Evolutionary conservation across 2,329 filamentous ascomycete species (phyloP).

Genomic region (Colletotrichum sojae): DNA sequence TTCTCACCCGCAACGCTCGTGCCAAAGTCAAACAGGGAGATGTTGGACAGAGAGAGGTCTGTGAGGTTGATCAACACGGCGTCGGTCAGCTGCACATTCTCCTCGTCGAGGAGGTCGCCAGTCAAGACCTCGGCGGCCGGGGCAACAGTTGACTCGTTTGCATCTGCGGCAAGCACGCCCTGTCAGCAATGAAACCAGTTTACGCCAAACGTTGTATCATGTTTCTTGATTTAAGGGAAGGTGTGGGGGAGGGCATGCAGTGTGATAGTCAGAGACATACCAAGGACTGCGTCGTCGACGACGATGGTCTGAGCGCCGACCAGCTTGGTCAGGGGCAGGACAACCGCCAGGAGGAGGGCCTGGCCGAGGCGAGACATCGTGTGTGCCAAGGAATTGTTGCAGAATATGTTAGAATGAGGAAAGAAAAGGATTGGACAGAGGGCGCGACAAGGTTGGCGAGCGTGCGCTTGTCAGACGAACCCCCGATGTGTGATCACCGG

Average conservation of each 20-base stretch:
- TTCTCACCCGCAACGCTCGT: slow-evolving; percentile 16
- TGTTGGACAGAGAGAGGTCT: slow-evolving; percentile 46
- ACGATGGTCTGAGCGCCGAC: slow-evolving; percentile 25
- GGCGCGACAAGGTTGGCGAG: neutral
- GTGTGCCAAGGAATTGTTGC: slow-evolving; percentile 3
- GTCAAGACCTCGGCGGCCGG: slow-evolving; percentile 1
- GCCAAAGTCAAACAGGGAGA: slow-evolving; percentile 48
- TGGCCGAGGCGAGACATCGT: slow-evolving; percentile 27
- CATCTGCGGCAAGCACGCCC: neutral
- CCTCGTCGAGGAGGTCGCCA: slow-evolving; percentile 17
- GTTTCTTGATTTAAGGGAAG: neutral
- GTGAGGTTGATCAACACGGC: slow-evolving; percentile 50
- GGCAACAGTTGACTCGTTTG: slow-evolving; percentile 20
- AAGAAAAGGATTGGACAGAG: slow-evolving; percentile 27
- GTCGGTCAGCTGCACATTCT: slow-evolving; percentile 45
- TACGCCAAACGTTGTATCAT: neutral
- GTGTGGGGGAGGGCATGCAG: neutral
- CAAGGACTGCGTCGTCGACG: slow-evolving; percentile 19
- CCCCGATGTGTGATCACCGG: slow-evolving; percentile 16
- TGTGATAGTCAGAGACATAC: slow-evolving; percentile 13
- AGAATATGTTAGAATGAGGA: neutral
- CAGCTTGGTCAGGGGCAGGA: slow-evolving; percentile 1
- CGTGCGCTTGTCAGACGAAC: slow-evolving; percentile 19
- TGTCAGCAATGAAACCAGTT: neutral
- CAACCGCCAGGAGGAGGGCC: slow-evolving; percentile 21